Conservation (phyloP, 257 asterid species). For the Lantana camara region DNA sequence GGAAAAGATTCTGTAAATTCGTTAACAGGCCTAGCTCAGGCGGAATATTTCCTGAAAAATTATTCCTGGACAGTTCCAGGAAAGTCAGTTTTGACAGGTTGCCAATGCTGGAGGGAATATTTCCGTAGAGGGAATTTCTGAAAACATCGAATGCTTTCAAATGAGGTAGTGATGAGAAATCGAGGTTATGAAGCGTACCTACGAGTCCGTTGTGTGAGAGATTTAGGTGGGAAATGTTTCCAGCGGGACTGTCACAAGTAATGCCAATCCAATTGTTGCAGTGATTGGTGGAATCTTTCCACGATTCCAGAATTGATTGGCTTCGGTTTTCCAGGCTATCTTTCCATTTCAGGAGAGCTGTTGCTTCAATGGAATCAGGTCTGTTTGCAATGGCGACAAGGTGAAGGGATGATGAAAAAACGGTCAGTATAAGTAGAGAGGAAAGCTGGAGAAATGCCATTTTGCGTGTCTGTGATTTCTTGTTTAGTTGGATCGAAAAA, state of each 20-base stretch:
- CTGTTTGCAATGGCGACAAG: neutral
- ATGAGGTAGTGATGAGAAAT: slow-evolving; percentile 16
- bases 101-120: slow-evolving; percentile 16
- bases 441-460: neutral
- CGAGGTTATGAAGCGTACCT: slow-evolving; percentile 25
- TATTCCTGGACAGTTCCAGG: slow-evolving; percentile 13
- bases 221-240: slow-evolving; percentile 13
- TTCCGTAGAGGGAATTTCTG: slow-evolving; percentile 26
- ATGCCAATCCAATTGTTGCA: slow-evolving; percentile 25
- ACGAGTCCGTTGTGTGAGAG: slow-evolving; percentile 20
- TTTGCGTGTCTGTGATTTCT: no score
- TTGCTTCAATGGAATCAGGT: neutral
- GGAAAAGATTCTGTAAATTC: neutral
- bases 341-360: slow-evolving; percentile 32
- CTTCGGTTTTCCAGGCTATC: slow-evolving; percentile 23
- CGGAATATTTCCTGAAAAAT: slow-evolving; percentile 26
- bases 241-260: slow-evolving; percentile 11
- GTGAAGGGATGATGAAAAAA: neutral
- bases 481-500: no score
- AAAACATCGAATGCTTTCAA: neutral
- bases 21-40: slow-evolving; percentile 5
- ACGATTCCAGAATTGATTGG: slow-evolving; percentile 23
- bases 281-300: slow-evolving; percentile 2
- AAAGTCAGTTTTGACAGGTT: slow-evolving; percentile 19
- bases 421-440: neutral